phyloP scores from a whole-genome alignment of 805 yeast genomes.

The Saturnispora halmiae region DNA sequence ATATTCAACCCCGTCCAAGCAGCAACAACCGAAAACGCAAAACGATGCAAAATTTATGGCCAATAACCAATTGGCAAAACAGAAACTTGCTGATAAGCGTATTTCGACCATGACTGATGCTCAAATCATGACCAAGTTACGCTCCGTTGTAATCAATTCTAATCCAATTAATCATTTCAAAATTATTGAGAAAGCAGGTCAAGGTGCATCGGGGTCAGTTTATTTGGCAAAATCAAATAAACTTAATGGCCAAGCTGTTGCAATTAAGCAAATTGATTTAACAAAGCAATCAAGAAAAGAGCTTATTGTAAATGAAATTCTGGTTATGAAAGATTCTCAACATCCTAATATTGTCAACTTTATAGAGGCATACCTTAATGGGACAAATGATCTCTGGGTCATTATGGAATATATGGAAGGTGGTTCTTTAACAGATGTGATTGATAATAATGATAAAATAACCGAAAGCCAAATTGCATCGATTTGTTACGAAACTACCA shows the following conservation, averaged over 20 bases:
- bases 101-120: slow-evolving; percentile 69
- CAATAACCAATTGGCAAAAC: neutral
- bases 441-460: slow-evolving; percentile 74
- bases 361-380: slow-evolving; percentile 79
- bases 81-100: slow-evolving; percentile 36
- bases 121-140: slow-evolving; percentile 72
- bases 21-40: slow-evolving; percentile 11
- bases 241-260: slow-evolving; percentile 55
- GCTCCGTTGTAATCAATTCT: slow-evolving; percentile 68
- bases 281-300: slow-evolving; percentile 90
- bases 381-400: slow-evolving; percentile 86
- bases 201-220: slow-evolving; percentile 97
- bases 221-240: slow-evolving; percentile 66
- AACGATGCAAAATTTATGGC: slow-evolving; percentile 16
- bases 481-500: slow-evolving; percentile 81
- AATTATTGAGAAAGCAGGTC: slow-evolving; percentile 82
- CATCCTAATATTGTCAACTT: slow-evolving; percentile 94
- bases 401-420: slow-evolving; percentile 99
- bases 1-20: no score
- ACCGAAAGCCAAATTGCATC: slow-evolving; percentile 86
- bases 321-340: slow-evolving; percentile 93
- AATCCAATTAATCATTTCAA: slow-evolving; percentile 83
- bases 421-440: slow-evolving; percentile 91
- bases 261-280: slow-evolving; percentile 93
- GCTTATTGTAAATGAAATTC: slow-evolving; percentile 86